Base-by-base conservation (phyloP, 495 filamentous ascomycete genomes). In the Penicillium waksmanii region DNA sequence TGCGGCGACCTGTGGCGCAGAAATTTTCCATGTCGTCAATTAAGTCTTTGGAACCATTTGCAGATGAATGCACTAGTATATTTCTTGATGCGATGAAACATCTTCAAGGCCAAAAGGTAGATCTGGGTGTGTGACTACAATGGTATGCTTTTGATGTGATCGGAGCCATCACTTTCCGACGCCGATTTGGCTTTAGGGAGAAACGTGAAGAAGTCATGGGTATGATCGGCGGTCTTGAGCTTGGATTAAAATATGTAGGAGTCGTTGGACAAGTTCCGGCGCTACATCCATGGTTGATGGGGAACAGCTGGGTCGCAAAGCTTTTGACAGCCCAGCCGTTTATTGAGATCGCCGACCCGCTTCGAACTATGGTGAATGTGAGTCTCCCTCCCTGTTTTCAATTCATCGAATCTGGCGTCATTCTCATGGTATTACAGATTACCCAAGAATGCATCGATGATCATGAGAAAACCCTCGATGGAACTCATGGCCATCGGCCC, bases 101-200 rank as follows among this genome's bases (percentile, higher is more conserved):
- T 23, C 55, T 77, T 17, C 88, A 84, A 59, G 81, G 77, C 15
- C 66, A 77, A 10, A 6, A 19, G 34, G 17, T 68, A 56, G 81
- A 90, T 61, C 84, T 93, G 50, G 80, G 79, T 5, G 73, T 21
- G 34, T 82, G 79, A 77, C 62, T 83, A n/a, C 80, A 81, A 52
- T 81, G 69, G 50, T 84, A 78, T 53, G 79, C 80, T 0, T 82
- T 80, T 62, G 82, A 83, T 53, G 80, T 85, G 1, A 85, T 87
- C 54, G 82, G 83, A 17, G 80, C 46, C 10, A 63, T 62, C 27
- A 66, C 63, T 11, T 62, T 66, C 23, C 47, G 48, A 40, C 47
- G 43, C 1, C 38, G 56, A 34, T 60, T 66, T 19, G 63, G 60
- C 0, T 60, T 65, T 7, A 55, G 62, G 56, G 55, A 65, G 23